Evolutionary conservation across 1,284 basidiomycete species (phyloP), one percentile per base, ranked within the genome.

Genomic region (Caloboletus firmus): DNA sequence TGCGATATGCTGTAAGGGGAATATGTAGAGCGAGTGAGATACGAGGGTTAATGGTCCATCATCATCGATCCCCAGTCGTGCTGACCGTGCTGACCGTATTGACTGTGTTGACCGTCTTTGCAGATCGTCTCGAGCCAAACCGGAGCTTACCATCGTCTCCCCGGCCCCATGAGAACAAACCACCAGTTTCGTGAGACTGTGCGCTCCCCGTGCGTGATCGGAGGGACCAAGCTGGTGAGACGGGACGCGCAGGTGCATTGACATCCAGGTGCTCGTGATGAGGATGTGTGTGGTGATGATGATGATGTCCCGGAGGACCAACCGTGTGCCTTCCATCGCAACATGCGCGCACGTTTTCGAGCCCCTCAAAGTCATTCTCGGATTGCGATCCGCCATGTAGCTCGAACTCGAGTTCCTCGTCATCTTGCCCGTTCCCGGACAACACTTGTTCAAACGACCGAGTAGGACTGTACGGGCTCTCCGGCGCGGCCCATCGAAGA

Each of bases 261-360:
- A 74, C 68, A 24, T 75, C 75, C 18, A 85, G 71, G 60, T 80
- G 81, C 30, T 74, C 70, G 18, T 78, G 74, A 34, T 82, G 79
- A 32, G 84, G 71, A 42, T 81, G 79, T 31, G 84, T 79, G 13
- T 64, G 79, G 43, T 83, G 81, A 50, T 84, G 81, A 48, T 84
- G 81, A 53, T 85, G 81, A 68, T 80, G 79, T 18, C 81, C 76
- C 20, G 79, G 74, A 53, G 79, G 79, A 0, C 85, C 85, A 35
- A 91, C 87, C 0, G 89, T 90, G 72, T 99, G 96, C 44, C 79
- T 82, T 63, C 96, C 96, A 70, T 95, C 93, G 66, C 95, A 98
- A 72, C 95, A 98, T 2, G 94, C 94, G 32, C 93, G 82, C 26
- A 96, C 93, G 64, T 97, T 96, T 73, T 98, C 95, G 44, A 99